Conservation (phyloP, 129 eudicot species). For the Saposhnikovia divaricata region DNA sequence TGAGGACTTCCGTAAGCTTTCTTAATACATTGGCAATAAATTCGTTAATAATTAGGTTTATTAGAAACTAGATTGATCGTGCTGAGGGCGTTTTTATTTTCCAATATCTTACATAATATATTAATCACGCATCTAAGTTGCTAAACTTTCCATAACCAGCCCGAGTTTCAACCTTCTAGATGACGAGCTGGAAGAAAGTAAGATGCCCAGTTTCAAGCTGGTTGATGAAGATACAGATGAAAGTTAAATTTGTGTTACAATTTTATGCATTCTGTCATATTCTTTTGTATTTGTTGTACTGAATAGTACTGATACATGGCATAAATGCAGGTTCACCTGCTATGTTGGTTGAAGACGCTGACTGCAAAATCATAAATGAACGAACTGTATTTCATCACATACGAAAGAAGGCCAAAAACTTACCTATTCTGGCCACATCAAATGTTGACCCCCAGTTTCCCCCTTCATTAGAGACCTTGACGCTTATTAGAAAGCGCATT, state of each 20-base stretch:
- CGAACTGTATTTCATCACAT: conserved; percentile 72
- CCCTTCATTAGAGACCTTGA: conserved; percentile 58
- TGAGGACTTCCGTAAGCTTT: conserved; percentile 70
- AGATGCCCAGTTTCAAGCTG: conserved; percentile 84
- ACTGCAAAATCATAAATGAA: conserved; percentile 67
- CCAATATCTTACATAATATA: neutral
- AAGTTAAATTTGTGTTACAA: conserved; percentile 26
- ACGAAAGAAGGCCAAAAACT: conserved; percentile 61
- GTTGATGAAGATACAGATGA: conserved; percentile 75
- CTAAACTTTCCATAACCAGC: conserved; percentile 36
- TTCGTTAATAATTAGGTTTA: neutral
- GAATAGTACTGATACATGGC: neutral
- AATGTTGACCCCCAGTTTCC: conserved; percentile 25
- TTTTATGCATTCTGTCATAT: conserved; percentile 14
- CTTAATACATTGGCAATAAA: neutral
- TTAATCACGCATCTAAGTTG: neutral
- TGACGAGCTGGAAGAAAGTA: conserved; percentile 75
- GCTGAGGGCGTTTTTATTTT: conserved; percentile 2
- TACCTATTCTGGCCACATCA: conserved; percentile 42
- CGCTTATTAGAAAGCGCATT: conserved; percentile 47
- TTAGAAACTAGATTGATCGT: conserved; percentile 4
- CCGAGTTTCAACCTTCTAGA: conserved; percentile 88
- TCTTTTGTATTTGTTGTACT: neutral
- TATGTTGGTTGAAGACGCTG: conserved; percentile 38
- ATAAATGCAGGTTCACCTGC: conserved; percentile 31